phyloP scores from a whole-genome alignment of 225 moss, liverwort and hornwort species.

The Pleurozium schreberi region DNA sequence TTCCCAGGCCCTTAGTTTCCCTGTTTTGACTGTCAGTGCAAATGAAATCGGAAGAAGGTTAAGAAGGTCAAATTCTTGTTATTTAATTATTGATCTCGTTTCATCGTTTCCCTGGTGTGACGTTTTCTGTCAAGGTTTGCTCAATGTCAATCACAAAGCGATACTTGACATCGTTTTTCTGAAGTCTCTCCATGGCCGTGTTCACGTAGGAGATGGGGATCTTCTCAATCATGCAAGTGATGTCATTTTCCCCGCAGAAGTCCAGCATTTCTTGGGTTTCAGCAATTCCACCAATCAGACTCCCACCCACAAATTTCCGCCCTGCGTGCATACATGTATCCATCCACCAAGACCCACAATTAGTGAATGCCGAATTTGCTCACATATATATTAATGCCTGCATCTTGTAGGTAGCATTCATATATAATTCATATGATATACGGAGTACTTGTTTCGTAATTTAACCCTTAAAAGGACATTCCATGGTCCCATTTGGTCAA shows the following conservation, averaged over 20 bases:
- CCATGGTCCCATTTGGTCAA: neutral
- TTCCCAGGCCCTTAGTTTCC: no score
- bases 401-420: neutral
- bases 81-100: neutral
- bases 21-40: neutral
- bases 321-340: slow-evolving; percentile 3
- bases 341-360: neutral
- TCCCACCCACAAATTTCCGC: slow-evolving; percentile 24
- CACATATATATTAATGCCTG: neutral
- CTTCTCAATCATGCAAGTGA: slow-evolving; percentile 33
- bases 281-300: slow-evolving; percentile 31
- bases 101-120: neutral
- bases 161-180: slow-evolving; percentile 41
- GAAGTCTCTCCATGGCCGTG: slow-evolving; percentile 33
- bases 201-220: slow-evolving; percentile 39
- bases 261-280: slow-evolving; percentile 54
- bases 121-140: neutral
- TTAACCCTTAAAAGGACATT: neutral
- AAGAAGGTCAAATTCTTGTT: neutral
- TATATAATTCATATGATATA: neutral
- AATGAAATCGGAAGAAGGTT: neutral
- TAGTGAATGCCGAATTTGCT: neutral
- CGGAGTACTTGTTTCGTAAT: no score
- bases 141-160: slow-evolving; percentile 42
- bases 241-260: slow-evolving; percentile 17